Conservation (phyloP, 108 stramenopile genomes). For the Ochromonas danica region DNA sequence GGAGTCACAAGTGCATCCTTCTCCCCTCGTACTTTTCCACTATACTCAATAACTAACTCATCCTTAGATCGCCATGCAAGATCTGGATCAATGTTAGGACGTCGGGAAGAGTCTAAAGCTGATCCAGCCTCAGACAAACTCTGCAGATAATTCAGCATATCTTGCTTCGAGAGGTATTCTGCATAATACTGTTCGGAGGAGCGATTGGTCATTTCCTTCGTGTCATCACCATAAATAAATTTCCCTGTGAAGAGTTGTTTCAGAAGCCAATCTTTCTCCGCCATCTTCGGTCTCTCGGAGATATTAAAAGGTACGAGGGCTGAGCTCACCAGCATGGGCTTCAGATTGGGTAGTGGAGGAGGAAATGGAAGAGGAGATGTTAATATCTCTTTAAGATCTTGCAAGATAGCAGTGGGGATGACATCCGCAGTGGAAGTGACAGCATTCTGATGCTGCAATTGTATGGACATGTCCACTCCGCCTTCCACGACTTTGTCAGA, state of each 20-base stretch:
- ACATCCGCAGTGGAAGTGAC: background rate
- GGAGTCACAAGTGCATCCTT: background rate
- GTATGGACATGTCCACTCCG: background rate
- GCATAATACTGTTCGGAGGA: too few relatives aligned
- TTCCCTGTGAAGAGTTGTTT: background rate
- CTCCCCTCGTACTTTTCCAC: background rate
- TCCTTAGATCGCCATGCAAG: too few relatives aligned
- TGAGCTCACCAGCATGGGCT: background rate
- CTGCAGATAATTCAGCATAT: too few relatives aligned
- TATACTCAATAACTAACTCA: too few relatives aligned
- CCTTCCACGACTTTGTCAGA: too few relatives aligned
- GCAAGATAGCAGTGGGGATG: background rate
- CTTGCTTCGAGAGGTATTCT: too few relatives aligned
- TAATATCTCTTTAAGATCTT: background rate
- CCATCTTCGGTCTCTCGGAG: background rate
- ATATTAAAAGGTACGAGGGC: background rate
- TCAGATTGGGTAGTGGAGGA: background rate
- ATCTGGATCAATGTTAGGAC: too few relatives aligned
- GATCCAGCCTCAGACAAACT: too few relatives aligned
- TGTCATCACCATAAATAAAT: too few relatives aligned
- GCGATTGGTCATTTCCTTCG: too few relatives aligned
- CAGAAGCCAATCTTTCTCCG: background rate
- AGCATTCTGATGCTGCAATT: background rate
- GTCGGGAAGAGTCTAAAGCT: too few relatives aligned
- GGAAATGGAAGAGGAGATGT: background rate